These are phyloP conservation scores for Phytophthora litchii DNA, from an alignment of 352 stramenopile genomes.

Conservation along the genomic window DNA sequence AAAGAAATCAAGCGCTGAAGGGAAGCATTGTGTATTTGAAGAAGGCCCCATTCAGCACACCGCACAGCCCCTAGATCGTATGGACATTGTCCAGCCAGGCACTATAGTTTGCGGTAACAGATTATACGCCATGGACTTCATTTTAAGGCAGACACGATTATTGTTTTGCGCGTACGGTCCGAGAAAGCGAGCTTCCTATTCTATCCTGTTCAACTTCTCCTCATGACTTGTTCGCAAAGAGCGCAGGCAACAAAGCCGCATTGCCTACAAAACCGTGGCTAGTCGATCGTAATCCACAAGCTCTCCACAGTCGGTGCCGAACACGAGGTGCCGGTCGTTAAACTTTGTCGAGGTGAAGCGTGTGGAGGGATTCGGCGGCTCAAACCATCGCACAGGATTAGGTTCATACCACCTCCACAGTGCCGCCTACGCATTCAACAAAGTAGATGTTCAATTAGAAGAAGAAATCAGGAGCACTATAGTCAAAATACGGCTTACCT, in stretches of 20 bases:
- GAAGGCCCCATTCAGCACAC: constrained; percentile 28
- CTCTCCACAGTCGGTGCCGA: constrained; percentile 77
- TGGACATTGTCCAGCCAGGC: too few relatives aligned
- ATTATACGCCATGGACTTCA: constrained; percentile 14
- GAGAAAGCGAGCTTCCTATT: constrained; percentile 33
- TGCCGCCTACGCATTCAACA: constrained; percentile 50
- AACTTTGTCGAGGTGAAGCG: constrained; percentile 76
- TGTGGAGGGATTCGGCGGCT: constrained; percentile 48
- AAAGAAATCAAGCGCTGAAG: constrained; percentile 51
- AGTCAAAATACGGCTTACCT: constrained; percentile 40
- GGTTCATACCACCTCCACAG: constrained; percentile 87
- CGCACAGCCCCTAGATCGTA: constrained; percentile 9
- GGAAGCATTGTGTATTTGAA: constrained; percentile 72
- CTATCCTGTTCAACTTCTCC: constrained; percentile 40
- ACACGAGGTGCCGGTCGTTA: constrained; percentile 75
- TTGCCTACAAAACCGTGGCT: constrained; percentile 53
- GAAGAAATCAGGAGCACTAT: neutral
- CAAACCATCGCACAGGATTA: constrained; percentile 81
- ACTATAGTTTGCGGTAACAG: neutral
- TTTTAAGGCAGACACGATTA: constrained; percentile 21
- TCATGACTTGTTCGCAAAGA: constrained; percentile 23
- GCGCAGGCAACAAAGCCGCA: neutral
- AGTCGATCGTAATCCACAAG: constrained; percentile 83
- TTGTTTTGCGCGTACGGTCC: constrained; percentile 7
- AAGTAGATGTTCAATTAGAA: constrained; percentile 14